phyloP scores from a whole-genome alignment of 1,284 basidiomycete species.

The Porogramme epimiltina region DNA sequence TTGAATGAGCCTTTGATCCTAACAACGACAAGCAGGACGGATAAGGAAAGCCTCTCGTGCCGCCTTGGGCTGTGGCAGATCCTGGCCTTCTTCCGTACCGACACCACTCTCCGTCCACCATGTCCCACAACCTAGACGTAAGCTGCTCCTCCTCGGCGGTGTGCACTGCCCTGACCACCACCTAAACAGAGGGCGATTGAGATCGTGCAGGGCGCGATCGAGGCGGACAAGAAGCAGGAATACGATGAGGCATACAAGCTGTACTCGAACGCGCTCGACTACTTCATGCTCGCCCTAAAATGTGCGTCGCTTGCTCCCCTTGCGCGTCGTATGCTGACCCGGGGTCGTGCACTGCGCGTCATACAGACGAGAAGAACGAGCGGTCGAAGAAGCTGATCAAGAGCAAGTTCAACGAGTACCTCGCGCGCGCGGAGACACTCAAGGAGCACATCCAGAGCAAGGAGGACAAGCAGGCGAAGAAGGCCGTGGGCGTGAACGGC shows the following conservation, averaged over 20 bases:
- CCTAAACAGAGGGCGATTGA: slow-evolving; percentile 92
- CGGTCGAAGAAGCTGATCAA: slow-evolving; percentile 89
- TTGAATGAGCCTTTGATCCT: slow-evolving; percentile 30
- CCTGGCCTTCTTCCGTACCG: slow-evolving; percentile 7
- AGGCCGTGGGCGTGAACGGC: slow-evolving; percentile 81
- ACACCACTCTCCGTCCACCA: slow-evolving; percentile 22
- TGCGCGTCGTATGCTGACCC: background rate
- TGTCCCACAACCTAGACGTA: slow-evolving; percentile 40
- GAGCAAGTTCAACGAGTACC: slow-evolving; percentile 90
- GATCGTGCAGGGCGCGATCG: slow-evolving; percentile 93
- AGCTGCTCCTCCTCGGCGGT: slow-evolving; percentile 11
- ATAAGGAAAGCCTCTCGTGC: slow-evolving; percentile 11
- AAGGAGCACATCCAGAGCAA: slow-evolving; percentile 78
- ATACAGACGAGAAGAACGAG: slow-evolving; percentile 92
- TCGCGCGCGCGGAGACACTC: slow-evolving; percentile 89
- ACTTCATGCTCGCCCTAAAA: slow-evolving; percentile 93
- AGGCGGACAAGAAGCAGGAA: slow-evolving; percentile 93
- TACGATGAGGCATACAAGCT: slow-evolving; percentile 94
- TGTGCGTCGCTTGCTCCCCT: slow-evolving; percentile 44
- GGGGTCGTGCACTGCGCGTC: background rate
- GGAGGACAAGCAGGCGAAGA: slow-evolving; percentile 72
- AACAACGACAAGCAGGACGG: slow-evolving; percentile 29
- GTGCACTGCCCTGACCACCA: background rate
- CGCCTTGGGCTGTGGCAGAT: slow-evolving; percentile 7
- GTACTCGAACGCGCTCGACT: slow-evolving; percentile 95